These are phyloP conservation scores for Arctium lappa DNA, from an alignment of 129 eudicot species.

Conservation along the genomic window DNA sequence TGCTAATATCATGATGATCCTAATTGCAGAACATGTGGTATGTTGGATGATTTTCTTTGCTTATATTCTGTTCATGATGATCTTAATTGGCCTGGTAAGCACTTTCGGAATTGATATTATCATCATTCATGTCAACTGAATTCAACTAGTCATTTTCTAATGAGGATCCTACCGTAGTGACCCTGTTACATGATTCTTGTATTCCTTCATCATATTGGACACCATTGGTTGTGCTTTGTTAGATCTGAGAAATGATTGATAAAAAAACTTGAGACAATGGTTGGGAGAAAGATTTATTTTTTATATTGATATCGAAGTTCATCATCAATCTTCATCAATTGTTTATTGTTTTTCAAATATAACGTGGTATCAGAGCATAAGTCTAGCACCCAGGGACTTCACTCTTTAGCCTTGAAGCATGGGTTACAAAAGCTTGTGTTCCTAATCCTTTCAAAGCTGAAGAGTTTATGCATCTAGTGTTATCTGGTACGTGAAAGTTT, in stretches of 20 bases:
- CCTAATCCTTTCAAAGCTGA: neutral
- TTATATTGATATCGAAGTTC: neutral
- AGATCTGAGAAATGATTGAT: neutral
- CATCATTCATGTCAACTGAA: neutral
- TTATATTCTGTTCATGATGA: neutral
- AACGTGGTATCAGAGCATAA: neutral
- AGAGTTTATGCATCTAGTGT: neutral
- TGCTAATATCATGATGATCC: neutral
- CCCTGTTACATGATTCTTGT: neutral
- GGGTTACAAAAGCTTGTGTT: neutral
- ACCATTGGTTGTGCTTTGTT: neutral
- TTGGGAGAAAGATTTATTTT: neutral
- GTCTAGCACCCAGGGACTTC: neutral
- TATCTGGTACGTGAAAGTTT: neutral
- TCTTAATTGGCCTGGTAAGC: too few species aligned
- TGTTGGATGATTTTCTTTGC: too few species aligned
- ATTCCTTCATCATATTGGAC: neutral
- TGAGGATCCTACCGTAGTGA: neutral
- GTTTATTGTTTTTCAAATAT: neutral
- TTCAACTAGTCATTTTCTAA: neutral
- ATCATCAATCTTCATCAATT: neutral
- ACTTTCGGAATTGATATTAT: too few species aligned
- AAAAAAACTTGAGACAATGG: neutral
- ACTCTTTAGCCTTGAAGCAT: neutral
- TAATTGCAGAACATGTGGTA: neutral